Percentiles rank a stretch among this genome's conserved stretches.
Conservation (phyloP, 352 stramenopile species). For the Albugo laibachii region DNA sequence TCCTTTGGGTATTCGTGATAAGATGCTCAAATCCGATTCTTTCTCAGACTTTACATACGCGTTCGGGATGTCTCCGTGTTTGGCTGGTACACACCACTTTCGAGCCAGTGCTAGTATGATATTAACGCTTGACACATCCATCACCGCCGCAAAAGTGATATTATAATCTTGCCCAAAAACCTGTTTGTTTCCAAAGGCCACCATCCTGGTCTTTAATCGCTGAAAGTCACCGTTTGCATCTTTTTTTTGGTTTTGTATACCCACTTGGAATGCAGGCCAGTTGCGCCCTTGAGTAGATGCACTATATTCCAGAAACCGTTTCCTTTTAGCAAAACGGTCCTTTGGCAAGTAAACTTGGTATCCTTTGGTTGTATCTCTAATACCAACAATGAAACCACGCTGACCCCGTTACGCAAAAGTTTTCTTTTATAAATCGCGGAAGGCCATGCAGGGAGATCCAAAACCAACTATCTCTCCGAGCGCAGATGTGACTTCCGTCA, state of each 20-base stretch:
- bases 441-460: neutral
- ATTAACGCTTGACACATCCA: slow-evolving; percentile 10
- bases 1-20: slow-evolving; percentile 6
- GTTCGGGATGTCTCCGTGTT: slow-evolving; percentile 14
- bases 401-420: neutral
- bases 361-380: slow-evolving; percentile 5
- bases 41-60: slow-evolving; percentile 13
- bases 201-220: slow-evolving; percentile 8
- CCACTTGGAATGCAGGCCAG: slow-evolving; percentile 10
- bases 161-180: slow-evolving; percentile 8
- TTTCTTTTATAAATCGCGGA: neutral
- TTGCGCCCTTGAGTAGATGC: neutral
- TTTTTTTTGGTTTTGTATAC: slow-evolving; percentile 11
- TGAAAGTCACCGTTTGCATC: slow-evolving; percentile 4
- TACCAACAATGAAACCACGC: slow-evolving; percentile 4
- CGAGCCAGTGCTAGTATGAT: slow-evolving; percentile 5
- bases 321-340: slow-evolving; percentile 2
- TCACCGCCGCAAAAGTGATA: slow-evolving; percentile 10
- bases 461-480: neutral
- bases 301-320: slow-evolving; percentile 5
- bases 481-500: neutral
- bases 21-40: slow-evolving; percentile 10
- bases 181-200: slow-evolving; percentile 11
- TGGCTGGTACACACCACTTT: slow-evolving; percentile 8
- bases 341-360: slow-evolving; percentile 5